These are phyloP conservation scores for Rhinocladiella similis DNA, from an alignment of 2,329 filamentous ascomycete genomes.

Conservation along the genomic window DNA sequence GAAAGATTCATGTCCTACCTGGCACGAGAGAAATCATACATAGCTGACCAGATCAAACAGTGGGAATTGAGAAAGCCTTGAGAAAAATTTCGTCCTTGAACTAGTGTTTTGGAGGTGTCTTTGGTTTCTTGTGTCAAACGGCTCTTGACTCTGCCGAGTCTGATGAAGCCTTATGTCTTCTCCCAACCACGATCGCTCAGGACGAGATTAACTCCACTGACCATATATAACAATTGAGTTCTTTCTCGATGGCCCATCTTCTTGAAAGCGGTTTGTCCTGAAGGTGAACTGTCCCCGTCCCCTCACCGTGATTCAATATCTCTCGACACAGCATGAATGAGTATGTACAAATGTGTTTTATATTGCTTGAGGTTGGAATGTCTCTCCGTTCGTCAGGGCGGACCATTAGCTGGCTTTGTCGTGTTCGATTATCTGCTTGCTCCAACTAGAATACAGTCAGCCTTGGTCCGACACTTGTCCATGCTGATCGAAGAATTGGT, in stretches of 20 bases:
- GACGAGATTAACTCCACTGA: too few species aligned
- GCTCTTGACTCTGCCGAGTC: background rate
- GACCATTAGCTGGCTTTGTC: constrained; percentile 52
- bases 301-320: too few species aligned
- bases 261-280: too few species aligned
- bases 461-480: background rate
- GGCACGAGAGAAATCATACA: constrained; percentile 15
- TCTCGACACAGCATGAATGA: background rate
- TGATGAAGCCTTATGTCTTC: too few species aligned
- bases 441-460: constrained; percentile 57
- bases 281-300: too few species aligned
- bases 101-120: background rate
- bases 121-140: background rate
- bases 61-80: background rate
- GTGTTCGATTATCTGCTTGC: constrained; percentile 69
- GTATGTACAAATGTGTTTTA: background rate
- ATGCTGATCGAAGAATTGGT: background rate
- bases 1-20: constrained; percentile 23
- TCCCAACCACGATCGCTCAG: too few species aligned
- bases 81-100: background rate
- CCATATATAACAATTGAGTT: too few species aligned
- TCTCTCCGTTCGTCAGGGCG: background rate
- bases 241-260: too few species aligned
- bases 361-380: background rate
- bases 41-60: constrained; percentile 3